phyloP scores from a whole-genome alignment of 106 monocot genomes.

The Allium fistulosum region DNA sequence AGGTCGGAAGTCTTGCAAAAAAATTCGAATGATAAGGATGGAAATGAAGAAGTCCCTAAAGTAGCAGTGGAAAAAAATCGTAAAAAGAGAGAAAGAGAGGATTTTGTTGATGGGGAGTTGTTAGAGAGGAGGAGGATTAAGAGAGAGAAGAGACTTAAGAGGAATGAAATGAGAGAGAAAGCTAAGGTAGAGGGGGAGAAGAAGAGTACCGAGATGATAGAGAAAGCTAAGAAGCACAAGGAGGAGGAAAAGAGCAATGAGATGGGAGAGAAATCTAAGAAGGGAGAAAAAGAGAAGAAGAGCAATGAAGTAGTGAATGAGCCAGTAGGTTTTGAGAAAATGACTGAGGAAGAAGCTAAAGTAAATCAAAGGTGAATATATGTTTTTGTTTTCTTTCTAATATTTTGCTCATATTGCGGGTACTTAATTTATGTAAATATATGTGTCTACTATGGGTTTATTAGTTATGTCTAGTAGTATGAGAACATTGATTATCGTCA shows the following conservation, averaged over 20 bases:
- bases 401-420: background rate
- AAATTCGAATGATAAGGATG: background rate
- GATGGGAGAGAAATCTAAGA: constrained; percentile 5
- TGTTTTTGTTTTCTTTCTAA: background rate
- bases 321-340: constrained; percentile 8
- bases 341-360: background rate
- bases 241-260: background rate
- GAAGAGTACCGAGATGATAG: background rate
- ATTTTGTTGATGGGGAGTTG: background rate
- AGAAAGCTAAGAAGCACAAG: background rate
- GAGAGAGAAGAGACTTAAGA: constrained; percentile 1
- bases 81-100: constrained; percentile 1
- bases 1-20: background rate
- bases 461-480: background rate
- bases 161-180: constrained; percentile 1
- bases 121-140: background rate
- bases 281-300: constrained; percentile 11
- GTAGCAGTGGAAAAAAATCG: background rate
- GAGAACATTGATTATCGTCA: background rate
- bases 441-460: background rate
- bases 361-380: constrained; percentile 21
- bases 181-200: background rate
- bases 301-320: constrained; percentile 15
- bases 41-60: constrained; percentile 1
- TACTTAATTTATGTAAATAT: background rate